Conservation (phyloP, 108 stramenopile genomes). For the Aurantiochytrium sp. region DNA sequence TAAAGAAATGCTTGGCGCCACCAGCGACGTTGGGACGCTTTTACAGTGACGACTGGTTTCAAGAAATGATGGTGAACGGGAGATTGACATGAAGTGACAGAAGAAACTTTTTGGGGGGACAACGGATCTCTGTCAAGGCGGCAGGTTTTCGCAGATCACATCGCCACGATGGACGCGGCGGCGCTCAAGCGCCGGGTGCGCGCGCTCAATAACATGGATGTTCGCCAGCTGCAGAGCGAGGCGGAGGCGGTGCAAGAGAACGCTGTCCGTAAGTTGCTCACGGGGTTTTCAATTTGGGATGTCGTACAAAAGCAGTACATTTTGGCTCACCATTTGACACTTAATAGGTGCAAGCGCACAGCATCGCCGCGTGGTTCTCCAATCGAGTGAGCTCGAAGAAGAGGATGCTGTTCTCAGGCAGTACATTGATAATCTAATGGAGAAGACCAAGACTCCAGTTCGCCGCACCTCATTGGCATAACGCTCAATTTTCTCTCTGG, state of each 20-base stretch:
- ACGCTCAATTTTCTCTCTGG: too few species aligned
- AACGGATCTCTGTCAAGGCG: too few species aligned
- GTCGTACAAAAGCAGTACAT: background rate
- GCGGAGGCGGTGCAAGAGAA: background rate
- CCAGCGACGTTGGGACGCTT: too few species aligned
- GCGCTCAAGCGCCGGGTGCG: background rate
- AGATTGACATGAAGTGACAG: too few species aligned
- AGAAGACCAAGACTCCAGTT: background rate
- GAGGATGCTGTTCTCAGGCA: background rate
- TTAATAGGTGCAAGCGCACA: background rate
- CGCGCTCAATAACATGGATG: background rate
- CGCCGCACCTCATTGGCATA: too few species aligned
- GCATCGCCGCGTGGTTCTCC: background rate
- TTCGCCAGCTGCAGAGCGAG: background rate
- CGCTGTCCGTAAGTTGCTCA: background rate
- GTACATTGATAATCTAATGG: background rate
- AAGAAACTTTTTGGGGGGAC: too few species aligned
- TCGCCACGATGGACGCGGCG: background rate
- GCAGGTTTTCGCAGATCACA: too few species aligned
- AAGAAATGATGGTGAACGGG: too few species aligned
- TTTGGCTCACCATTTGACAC: background rate
- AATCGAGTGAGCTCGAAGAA: background rate
- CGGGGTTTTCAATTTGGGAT: background rate
- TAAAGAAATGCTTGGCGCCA: too few species aligned
- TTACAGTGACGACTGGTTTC: too few species aligned